Conservation (phyloP, 2,329 filamentous ascomycete genomes). For the Microsporum audouinii region DNA sequence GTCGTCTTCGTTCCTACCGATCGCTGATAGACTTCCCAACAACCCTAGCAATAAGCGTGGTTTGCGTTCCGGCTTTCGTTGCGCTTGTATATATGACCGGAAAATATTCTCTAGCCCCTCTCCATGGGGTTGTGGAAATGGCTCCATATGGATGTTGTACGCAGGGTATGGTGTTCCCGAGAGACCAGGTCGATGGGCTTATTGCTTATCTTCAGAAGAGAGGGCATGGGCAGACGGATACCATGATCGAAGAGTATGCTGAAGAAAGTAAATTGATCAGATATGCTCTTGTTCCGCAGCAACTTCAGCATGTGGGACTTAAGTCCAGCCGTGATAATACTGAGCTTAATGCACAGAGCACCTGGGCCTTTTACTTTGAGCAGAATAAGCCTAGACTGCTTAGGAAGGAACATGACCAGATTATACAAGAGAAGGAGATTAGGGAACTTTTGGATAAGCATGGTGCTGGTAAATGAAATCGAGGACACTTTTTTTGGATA, state of each 20-base stretch:
- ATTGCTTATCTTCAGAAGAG: conserved; percentile 13
- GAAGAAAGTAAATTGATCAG: conserved; percentile 21
- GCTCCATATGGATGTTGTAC: conserved; percentile 25
- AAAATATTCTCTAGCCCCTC: conserved; percentile 18
- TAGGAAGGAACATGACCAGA: conserved; percentile 15
- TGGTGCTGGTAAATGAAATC: background rate
- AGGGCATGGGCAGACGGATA: conserved; percentile 19
- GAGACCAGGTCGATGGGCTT: conserved; percentile 14
- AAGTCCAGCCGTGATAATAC: conserved; percentile 22
- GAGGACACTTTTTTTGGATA: background rate
- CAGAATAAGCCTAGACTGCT: conserved; percentile 16
- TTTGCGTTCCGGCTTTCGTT: conserved; percentile 18
- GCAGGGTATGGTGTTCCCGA: conserved; percentile 25
- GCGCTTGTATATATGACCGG: conserved; percentile 20
- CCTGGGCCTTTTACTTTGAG: conserved; percentile 23
- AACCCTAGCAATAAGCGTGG: conserved; percentile 15
- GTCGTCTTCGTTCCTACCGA: conserved; percentile 8
- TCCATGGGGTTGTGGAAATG: conserved; percentile 19
- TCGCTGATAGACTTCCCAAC: conserved; percentile 14
- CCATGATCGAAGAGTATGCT: conserved; percentile 21
- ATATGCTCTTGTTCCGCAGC: conserved; percentile 23
- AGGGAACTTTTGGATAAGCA: conserved; percentile 2
- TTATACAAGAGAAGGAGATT: conserved; percentile 6
- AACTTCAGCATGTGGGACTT: conserved; percentile 22
- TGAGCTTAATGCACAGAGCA: conserved; percentile 20